Percentiles rank a stretch among this genome's conserved stretches.
phyloP scores from a whole-genome alignment of 345 rosid genomes.

The Hirschfeldia incana region DNA sequence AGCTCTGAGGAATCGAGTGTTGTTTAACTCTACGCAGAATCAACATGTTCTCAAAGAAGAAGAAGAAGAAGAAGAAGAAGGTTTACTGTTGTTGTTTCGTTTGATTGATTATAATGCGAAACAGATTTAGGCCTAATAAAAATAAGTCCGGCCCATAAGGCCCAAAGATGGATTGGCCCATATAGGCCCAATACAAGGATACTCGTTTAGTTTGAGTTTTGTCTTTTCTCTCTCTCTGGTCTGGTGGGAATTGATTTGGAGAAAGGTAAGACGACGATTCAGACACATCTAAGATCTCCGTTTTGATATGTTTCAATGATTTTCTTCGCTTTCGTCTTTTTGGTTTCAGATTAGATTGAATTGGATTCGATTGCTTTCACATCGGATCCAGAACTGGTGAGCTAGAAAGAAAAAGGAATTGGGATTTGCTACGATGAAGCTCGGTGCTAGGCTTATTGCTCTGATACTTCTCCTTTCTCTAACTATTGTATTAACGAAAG shows the following conservation, averaged over 20 bases:
- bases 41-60: background rate
- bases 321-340: background rate
- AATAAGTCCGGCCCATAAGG: background rate
- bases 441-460: constrained; percentile 19
- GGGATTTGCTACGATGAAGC: constrained; percentile 32
- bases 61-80: background rate
- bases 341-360: background rate
- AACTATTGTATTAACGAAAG: constrained; percentile 37
- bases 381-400: constrained; percentile 1
- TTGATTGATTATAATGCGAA: background rate
- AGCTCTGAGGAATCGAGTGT: constrained; percentile 18
- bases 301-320: background rate
- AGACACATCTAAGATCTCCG: constrained; percentile 21
- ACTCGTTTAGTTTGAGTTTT: no score
- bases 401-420: background rate
- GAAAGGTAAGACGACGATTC: constrained; percentile 22
- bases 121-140: background rate
- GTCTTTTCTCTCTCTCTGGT: background rate
- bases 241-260: background rate
- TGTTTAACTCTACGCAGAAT: background rate
- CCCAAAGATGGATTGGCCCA: no score
- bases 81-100: background rate
- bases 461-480: constrained; percentile 42
- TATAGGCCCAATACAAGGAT: no score
- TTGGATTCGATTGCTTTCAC: background rate